Evolutionary conservation across 2,329 filamentous ascomycete genomes (phyloP).

Genomic region (Cytospora piceae): DNA sequence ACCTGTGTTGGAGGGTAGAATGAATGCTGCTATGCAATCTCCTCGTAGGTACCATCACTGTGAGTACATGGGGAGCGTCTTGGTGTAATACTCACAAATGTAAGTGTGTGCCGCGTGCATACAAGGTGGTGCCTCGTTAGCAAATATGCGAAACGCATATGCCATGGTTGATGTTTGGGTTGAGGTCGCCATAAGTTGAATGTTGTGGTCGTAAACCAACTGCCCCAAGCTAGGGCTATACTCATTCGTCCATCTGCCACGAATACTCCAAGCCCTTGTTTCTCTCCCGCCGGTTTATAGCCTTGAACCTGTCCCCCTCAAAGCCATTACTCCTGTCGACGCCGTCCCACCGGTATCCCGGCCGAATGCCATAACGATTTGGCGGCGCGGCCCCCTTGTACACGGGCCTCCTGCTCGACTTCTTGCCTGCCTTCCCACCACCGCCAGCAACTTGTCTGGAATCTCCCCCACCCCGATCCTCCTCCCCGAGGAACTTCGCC

Average conservation of each 20-base stretch:
- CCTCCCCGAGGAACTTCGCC: slow-evolving; percentile 70
- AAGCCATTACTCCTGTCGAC: slow-evolving; percentile 94
- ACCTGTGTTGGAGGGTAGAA: not conserved
- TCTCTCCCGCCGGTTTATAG: slow-evolving; percentile 76
- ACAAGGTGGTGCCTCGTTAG: not conserved
- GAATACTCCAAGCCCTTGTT: slow-evolving; percentile 83
- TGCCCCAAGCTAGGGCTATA: slow-evolving; percentile 10
- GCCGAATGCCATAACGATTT: slow-evolving; percentile 91
- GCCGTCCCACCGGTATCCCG: slow-evolving; percentile 95
- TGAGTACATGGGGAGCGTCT: not conserved
- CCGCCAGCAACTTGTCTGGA: slow-evolving; percentile 27
- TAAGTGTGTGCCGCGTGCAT: no score
- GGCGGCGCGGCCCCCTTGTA: slow-evolving; percentile 83
- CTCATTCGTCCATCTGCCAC: slow-evolving; percentile 93
- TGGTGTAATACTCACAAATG: not conserved
- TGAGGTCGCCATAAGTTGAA: not conserved
- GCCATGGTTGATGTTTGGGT: not conserved
- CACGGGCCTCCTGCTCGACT: slow-evolving; percentile 42
- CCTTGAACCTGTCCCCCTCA: slow-evolving; percentile 89
- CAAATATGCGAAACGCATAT: not conserved
- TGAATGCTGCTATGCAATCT: not conserved
- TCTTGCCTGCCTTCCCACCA: slow-evolving; percentile 36
- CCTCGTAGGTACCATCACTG: not conserved
- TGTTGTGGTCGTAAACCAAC: not conserved
- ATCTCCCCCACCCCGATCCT: slow-evolving; percentile 39